phyloP scores from a whole-genome alignment of 345 rosid genomes.

The Eucalyptus tenuipes region DNA sequence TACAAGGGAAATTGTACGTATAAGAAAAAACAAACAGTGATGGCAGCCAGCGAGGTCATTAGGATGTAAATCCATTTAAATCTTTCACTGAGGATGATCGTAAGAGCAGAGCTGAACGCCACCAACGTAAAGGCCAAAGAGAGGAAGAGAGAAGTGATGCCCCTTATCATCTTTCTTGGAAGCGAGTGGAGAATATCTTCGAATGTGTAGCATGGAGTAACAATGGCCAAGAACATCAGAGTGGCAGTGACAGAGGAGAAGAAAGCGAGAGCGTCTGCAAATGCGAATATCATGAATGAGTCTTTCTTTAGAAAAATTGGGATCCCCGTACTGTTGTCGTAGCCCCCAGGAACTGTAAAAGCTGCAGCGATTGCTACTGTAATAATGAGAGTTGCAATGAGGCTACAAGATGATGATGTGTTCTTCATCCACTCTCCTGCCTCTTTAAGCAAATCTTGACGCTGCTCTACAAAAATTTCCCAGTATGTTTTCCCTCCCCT shows the following conservation, averaged over 20 bases:
- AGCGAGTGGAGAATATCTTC: background rate
- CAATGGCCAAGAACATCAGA: background rate
- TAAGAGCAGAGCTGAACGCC: background rate
- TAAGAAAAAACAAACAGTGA: background rate
- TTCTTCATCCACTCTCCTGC: background rate
- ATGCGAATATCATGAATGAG: background rate
- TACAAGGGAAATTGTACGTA: background rate
- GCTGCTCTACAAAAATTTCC: background rate
- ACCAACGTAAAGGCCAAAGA: background rate
- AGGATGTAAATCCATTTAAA: background rate
- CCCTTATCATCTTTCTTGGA: background rate
- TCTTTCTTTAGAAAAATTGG: background rate
- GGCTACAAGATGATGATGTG: background rate
- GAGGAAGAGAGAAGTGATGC: background rate
- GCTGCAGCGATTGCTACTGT: rapidly evolving
- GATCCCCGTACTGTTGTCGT: background rate
- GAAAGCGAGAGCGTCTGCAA: background rate
- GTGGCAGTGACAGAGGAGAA: background rate
- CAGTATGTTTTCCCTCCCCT: background rate
- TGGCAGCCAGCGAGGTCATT: rapidly evolving
- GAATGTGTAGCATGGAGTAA: background rate
- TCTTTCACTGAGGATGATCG: background rate
- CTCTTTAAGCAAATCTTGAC: background rate
- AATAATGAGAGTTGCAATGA: background rate
- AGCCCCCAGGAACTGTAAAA: background rate